Evolutionary conservation across 2,329 filamentous ascomycete genomes (phyloP).

Genomic region (Xenosphaeropsis pyriputrescens): DNA sequence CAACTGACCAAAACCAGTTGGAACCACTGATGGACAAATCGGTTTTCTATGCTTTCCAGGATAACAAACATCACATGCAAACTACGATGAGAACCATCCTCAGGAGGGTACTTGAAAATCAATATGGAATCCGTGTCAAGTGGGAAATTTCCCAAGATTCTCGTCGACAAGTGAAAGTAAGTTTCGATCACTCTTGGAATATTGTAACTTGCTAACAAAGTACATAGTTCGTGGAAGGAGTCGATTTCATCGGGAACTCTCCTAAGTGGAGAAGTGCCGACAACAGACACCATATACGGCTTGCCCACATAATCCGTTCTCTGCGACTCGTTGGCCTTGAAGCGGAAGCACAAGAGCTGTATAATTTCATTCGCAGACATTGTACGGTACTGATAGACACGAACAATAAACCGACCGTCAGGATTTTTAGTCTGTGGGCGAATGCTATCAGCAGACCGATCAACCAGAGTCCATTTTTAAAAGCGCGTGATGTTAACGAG

Average conservation of each 20-base stretch:
- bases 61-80: conserved; percentile 21
- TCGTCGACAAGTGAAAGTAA: no score
- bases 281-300: conserved; percentile 41
- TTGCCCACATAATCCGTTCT: conserved; percentile 39
- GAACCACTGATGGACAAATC: conserved; percentile 29
- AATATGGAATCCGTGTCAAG: no score
- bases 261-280: conserved; percentile 23
- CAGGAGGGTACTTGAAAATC: conserved; percentile 25
- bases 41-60: conserved; percentile 28
- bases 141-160: no score
- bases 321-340: conserved; percentile 35
- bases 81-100: conserved; percentile 23
- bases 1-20: conserved; percentile 22
- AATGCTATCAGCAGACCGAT: no score
- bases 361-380: conserved; percentile 5
- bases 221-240: no score
- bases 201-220: no score
- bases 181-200: no score
- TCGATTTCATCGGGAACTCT: conserved; percentile 12
- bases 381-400: no score
- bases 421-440: no score
- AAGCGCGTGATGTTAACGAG: no score
- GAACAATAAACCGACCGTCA: no score
- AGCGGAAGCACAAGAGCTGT: conserved; percentile 28
- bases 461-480: no score